These are phyloP conservation scores for Hygrophila difformis DNA, from an alignment of 257 asterid species.

Conservation along the genomic window DNA sequence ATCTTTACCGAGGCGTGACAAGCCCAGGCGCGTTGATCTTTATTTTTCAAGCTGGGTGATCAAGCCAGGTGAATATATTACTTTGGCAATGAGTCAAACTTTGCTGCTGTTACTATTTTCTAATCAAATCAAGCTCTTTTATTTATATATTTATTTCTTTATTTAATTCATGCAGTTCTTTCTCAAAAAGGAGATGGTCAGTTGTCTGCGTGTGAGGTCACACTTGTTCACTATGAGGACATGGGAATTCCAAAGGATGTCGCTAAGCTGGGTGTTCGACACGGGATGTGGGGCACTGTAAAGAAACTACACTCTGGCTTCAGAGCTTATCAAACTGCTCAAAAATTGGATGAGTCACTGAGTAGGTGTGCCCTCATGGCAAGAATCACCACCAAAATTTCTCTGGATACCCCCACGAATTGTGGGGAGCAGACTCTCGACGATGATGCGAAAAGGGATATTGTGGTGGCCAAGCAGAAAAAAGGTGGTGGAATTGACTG, in stretches of 20 bases:
- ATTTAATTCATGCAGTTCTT: conserved; percentile 40
- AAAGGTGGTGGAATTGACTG: conserved; percentile 39
- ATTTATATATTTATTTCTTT: too few relatives aligned
- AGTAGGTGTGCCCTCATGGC: conserved; percentile 47
- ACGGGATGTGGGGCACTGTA: conserved; percentile 99
- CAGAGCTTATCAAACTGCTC: conserved; percentile 58
- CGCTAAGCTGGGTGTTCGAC: conserved; percentile 90
- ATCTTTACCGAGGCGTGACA: conserved; percentile 62
- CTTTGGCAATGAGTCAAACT: too few relatives aligned
- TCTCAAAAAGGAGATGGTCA: conserved; percentile 76
- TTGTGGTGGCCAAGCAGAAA: conserved; percentile 14
- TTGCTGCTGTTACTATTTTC: too few relatives aligned
- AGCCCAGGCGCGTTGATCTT: conserved; percentile 83
- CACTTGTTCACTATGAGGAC: conserved; percentile 77
- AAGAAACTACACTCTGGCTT: conserved; percentile 82
- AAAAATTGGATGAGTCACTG: conserved; percentile 31
- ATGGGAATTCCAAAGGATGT: conserved; percentile 97
- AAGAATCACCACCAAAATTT: conserved; percentile 32
- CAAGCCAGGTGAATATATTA: conserved; percentile 35
- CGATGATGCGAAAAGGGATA: conserved; percentile 26
- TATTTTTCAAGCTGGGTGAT: conserved; percentile 95
- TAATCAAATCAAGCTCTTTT: not conserved
- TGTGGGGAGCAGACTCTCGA: conserved; percentile 19
- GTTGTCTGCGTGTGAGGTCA: conserved; percentile 76
- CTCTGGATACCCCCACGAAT: conserved; percentile 17